Conservation (phyloP, 441 rosid species). For the Breynia disticha region DNA sequence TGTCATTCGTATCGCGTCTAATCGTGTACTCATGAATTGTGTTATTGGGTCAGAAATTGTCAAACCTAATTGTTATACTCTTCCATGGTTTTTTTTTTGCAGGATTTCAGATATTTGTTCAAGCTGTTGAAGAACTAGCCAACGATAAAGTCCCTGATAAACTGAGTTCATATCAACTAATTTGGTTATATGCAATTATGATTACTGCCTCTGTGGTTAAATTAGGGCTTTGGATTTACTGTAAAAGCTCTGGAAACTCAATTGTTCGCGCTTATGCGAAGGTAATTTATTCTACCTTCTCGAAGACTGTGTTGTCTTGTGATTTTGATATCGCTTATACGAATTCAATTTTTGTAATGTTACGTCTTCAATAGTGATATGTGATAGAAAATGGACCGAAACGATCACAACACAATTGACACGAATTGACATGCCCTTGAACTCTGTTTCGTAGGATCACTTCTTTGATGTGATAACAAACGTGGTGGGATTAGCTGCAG, state of each 20-base stretch:
- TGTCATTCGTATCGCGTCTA: too few relatives aligned
- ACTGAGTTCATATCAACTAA: slow-evolving; percentile 37
- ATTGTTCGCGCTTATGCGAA: slow-evolving; percentile 89
- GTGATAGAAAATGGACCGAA: too few relatives aligned
- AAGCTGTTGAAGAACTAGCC: slow-evolving; percentile 54
- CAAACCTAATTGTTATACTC: not conserved
- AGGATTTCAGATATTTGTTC: slow-evolving; percentile 73
- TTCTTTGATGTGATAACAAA: slow-evolving; percentile 68
- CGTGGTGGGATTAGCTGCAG: slow-evolving; percentile 62
- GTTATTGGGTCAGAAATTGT: too few relatives aligned
- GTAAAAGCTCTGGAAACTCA: slow-evolving; percentile 58
- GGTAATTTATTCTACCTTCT: slow-evolving; percentile 28
- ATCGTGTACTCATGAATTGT: too few relatives aligned
- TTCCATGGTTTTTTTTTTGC: slow-evolving; percentile 3
- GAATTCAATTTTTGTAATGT: too few relatives aligned
- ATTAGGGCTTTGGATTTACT: slow-evolving; percentile 75
- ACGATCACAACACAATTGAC: too few relatives aligned
- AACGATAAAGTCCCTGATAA: slow-evolving; percentile 31
- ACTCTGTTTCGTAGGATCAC: slow-evolving; percentile 41
- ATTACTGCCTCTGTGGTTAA: slow-evolving; percentile 61
- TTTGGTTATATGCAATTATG: slow-evolving; percentile 73
- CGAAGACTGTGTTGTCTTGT: not conserved
- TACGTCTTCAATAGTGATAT: too few relatives aligned
- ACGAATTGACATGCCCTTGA: too few relatives aligned
- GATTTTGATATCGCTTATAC: slow-evolving; percentile 1